Evolutionary conservation across 768 basidiomycete species (phyloP).

Genomic region (Rhizopogon salebrosus): DNA sequence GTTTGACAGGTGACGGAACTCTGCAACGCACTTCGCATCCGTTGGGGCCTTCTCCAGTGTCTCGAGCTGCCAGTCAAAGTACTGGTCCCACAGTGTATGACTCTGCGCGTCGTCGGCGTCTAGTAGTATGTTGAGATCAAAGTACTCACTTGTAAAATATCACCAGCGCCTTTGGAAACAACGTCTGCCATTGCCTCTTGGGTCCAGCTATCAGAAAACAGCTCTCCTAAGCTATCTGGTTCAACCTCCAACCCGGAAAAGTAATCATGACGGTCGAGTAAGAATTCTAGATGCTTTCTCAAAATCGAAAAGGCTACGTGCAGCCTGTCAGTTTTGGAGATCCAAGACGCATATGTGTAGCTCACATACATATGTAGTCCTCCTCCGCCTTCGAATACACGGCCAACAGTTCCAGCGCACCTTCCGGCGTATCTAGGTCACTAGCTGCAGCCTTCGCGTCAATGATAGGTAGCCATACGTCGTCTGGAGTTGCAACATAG

Average conservation of each 20-base stretch:
- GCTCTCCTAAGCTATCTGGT: constrained; percentile 48
- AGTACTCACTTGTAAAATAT: constrained; percentile 56
- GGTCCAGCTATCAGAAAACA: constrained; percentile 63
- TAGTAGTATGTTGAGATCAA: background rate
- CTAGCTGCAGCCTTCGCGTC: constrained; percentile 44
- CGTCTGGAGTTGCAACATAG: constrained; percentile 59
- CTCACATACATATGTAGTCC: constrained; percentile 74
- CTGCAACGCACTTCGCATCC: constrained; percentile 38
- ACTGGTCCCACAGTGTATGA: constrained; percentile 63
- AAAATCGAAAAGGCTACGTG: constrained; percentile 69
- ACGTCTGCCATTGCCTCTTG: constrained; percentile 48
- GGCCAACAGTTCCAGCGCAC: constrained; percentile 50
- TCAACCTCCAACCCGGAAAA: constrained; percentile 30
- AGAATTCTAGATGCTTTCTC: constrained; percentile 60
- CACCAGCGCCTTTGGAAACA: constrained; percentile 45
- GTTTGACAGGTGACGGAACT: background rate
- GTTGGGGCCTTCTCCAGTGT: constrained; percentile 44
- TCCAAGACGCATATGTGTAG: background rate
- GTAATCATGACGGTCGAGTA: constrained; percentile 35
- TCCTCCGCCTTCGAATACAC: constrained; percentile 62
- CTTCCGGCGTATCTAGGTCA: constrained; percentile 47
- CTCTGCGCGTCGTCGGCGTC: constrained; percentile 41
- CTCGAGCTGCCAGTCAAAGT: constrained; percentile 72
- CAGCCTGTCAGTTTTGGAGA: background rate
- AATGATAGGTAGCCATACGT: constrained; percentile 72